phyloP scores from a whole-genome alignment of 179 eudicot genomes.

The Drosera spatulata region DNA sequence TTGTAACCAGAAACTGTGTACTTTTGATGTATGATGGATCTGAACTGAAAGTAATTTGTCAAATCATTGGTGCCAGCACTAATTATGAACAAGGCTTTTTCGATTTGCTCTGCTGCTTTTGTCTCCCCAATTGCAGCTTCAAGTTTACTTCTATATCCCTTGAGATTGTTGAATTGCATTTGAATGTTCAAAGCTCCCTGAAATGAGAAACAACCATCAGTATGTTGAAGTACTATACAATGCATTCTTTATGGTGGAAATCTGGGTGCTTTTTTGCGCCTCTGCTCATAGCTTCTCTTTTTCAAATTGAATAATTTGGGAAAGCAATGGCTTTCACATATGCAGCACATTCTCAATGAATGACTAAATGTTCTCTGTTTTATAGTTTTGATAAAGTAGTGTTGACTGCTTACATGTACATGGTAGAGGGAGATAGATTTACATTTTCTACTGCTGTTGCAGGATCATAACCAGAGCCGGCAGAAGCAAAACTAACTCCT shows the following conservation, averaged over 20 bases:
- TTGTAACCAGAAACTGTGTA: slow-evolving; percentile 23
- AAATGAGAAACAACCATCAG: background rate
- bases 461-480: slow-evolving; percentile 56
- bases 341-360: too few species aligned
- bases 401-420: too few species aligned
- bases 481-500: slow-evolving; percentile 73
- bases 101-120: slow-evolving; percentile 18
- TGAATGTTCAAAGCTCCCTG: slow-evolving; percentile 39
- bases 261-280: too few species aligned
- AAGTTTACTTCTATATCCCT: slow-evolving; percentile 42
- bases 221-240: background rate
- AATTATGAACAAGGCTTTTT: slow-evolving; percentile 22
- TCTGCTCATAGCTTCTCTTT: too few species aligned
- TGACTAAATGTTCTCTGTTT: too few species aligned
- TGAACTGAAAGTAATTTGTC: slow-evolving; percentile 10
- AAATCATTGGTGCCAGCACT: slow-evolving; percentile 71
- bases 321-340: too few species aligned
- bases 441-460: slow-evolving; percentile 16
- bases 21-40: slow-evolving; percentile 4
- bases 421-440: too few species aligned
- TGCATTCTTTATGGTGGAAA: too few species aligned
- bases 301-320: too few species aligned
- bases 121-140: slow-evolving; percentile 29
- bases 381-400: too few species aligned
- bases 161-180: slow-evolving; percentile 44